Percentiles rank a stretch among this genome's conserved stretches.
phyloP scores from a whole-genome alignment of 2,329 filamentous ascomycete species.

The Coniochaeta sp. region DNA sequence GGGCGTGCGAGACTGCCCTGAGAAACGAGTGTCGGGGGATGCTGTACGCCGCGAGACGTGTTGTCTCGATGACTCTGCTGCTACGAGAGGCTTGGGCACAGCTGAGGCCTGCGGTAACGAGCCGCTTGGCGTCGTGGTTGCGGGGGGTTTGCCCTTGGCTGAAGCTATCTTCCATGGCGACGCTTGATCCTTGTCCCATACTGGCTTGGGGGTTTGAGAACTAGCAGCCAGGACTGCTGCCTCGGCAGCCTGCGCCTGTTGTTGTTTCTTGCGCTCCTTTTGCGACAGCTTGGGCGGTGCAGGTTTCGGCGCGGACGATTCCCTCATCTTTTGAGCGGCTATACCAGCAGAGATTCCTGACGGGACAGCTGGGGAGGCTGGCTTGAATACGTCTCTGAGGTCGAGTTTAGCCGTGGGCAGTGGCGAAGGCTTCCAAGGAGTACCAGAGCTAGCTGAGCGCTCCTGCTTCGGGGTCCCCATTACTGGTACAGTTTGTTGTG shows the following conservation, averaged over 20 bases:
- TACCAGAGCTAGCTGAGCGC: conserved; percentile 18
- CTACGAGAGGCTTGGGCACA: conserved; percentile 32
- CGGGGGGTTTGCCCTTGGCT: conserved; percentile 37
- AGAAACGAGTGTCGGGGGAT: conserved; percentile 56
- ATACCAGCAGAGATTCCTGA: conserved; percentile 49
- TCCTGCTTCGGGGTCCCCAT: not conserved
- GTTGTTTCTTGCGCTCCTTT: conserved; percentile 81
- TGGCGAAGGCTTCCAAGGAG: conserved; percentile 42
- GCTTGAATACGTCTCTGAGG: conserved; percentile 67
- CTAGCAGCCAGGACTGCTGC: conserved; percentile 9
- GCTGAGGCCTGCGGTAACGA: not conserved
- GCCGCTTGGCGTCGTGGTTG: conserved; percentile 14
- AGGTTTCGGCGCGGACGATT: conserved; percentile 23
- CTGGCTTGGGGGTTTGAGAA: conserved; percentile 25
- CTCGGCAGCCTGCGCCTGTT: conserved; percentile 55
- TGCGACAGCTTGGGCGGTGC: conserved; percentile 67
- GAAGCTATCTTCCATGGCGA: conserved; percentile 62
- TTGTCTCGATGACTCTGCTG: conserved; percentile 31
- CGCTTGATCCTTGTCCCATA: conserved; percentile 39
- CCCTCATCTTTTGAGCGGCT: conserved; percentile 40
- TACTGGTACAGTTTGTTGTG: not conserved
- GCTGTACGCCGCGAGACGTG: conserved; percentile 41
- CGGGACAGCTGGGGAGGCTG: conserved; percentile 39
- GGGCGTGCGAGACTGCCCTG: conserved; percentile 43
- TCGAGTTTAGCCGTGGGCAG: conserved; percentile 60